A percentile compares a stretch with the other conserved stretches of the same genome.
Conservation (phyloP, 2,329 filamentous ascomycete genomes). For the Tolypocladium tundrense region DNA sequence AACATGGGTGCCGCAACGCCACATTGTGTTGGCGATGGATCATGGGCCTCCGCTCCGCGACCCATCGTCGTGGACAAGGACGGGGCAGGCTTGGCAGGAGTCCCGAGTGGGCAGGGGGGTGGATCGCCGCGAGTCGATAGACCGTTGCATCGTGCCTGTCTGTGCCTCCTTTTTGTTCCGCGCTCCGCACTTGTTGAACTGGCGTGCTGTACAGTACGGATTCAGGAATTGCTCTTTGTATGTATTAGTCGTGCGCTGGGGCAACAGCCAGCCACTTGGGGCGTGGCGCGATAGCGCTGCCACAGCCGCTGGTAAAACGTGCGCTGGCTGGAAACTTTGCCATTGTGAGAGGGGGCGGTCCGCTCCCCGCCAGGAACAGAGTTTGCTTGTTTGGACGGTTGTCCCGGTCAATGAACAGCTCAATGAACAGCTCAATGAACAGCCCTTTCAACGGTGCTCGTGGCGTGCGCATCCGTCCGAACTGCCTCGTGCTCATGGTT, state of each 20-base stretch:
- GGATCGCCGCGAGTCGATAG: neutral
- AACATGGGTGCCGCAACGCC: neutral
- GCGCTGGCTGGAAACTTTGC: neutral
- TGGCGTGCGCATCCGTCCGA: neutral
- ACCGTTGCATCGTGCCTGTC: neutral
- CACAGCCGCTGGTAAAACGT: neutral
- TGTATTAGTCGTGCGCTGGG: neutral
- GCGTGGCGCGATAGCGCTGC: neutral
- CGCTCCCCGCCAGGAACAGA: slow-evolving; percentile 5
- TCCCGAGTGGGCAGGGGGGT: neutral
- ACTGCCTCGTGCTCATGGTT: neutral
- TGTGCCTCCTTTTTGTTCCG: neutral
- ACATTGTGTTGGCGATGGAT: neutral
- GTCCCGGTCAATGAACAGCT: neutral
- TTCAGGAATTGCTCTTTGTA: neutral
- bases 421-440: neutral
- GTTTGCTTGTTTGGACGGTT: neutral
- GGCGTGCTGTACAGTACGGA: neutral
- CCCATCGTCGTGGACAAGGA: neutral
- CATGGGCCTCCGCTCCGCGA: neutral
- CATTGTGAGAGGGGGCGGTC: slow-evolving; percentile 2
- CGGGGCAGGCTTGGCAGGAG: neutral
- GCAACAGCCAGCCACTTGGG: neutral
- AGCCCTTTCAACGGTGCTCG: neutral
- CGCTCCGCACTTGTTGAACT: neutral